phyloP scores from a whole-genome alignment of 176 grass and related monocot species.

The Hordeum marinum region DNA sequence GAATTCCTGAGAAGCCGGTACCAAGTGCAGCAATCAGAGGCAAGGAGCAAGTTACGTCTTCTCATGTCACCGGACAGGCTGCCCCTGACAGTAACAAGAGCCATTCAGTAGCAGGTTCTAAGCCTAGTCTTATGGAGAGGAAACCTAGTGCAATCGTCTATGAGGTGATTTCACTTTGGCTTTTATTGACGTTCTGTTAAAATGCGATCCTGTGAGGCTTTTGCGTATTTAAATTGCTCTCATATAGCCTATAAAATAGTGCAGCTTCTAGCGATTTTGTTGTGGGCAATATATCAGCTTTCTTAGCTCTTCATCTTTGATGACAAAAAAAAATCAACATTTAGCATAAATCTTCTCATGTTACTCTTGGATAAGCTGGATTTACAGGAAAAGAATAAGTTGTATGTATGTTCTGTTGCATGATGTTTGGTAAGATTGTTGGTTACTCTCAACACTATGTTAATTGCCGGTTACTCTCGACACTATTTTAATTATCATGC shows the following conservation, averaged over 20 bases:
- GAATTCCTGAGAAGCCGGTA: background rate
- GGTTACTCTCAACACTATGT: background rate
- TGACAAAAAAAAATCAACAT: background rate
- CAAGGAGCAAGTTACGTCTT: background rate
- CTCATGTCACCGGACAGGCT: background rate
- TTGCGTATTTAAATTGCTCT: background rate
- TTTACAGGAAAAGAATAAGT: background rate
- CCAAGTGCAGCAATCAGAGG: background rate
- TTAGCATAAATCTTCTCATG: background rate
- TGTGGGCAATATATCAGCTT: background rate
- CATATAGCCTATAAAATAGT: background rate
- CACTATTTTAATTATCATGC: background rate
- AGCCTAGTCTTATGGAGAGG: conserved; percentile 19
- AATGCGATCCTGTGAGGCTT: background rate
- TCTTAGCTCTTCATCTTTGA: background rate
- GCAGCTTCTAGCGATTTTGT: background rate
- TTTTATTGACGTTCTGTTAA: background rate
- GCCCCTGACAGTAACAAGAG: background rate
- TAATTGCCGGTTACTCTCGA: too few species aligned
- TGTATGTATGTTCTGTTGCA: background rate
- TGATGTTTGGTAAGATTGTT: background rate
- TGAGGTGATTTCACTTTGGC: conserved; percentile 24
- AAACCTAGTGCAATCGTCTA: conserved; percentile 11
- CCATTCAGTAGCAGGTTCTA: background rate
- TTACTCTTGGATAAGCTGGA: background rate